Evolutionary conservation across 2,329 filamentous ascomycete species (phyloP).

Genomic region (Botrytis paeoniae): DNA sequence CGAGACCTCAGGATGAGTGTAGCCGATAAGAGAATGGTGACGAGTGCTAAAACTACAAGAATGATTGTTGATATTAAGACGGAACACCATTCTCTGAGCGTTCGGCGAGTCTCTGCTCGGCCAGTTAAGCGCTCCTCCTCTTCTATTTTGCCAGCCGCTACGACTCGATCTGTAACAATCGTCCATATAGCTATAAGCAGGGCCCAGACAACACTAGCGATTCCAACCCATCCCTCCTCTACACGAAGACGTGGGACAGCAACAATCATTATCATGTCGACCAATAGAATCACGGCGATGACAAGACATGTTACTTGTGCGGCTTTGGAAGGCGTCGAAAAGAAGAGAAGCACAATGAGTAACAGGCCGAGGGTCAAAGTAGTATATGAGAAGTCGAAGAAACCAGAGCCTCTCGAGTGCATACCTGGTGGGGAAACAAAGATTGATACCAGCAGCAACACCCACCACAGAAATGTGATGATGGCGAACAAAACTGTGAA

Average conservation of each 20-base stretch:
- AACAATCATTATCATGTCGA: constrained; percentile 77
- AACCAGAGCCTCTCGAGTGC: constrained; percentile 84
- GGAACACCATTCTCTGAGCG: constrained; percentile 77
- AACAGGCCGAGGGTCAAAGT: constrained; percentile 75
- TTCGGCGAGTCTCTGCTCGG: constrained; percentile 78
- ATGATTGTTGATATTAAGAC: constrained; percentile 73
- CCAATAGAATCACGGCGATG: constrained; percentile 62
- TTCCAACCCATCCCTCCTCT: constrained; percentile 91
- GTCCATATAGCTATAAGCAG: constrained; percentile 76
- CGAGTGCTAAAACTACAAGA: constrained; percentile 64
- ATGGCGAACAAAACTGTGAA: constrained; percentile 73
- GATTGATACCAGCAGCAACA: constrained; percentile 78
- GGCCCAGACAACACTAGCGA: constrained; percentile 80
- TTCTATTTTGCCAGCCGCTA: constrained; percentile 87
- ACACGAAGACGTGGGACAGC: constrained; percentile 69
- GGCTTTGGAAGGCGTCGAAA: constrained; percentile 75
- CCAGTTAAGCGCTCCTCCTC: constrained; percentile 93
- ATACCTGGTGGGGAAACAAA: constrained; percentile 90
- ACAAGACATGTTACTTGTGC: constrained; percentile 71
- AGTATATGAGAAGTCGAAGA: constrained; percentile 83
- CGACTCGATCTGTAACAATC: constrained; percentile 73
- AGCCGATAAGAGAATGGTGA: constrained; percentile 71
- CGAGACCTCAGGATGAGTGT: constrained; percentile 77
- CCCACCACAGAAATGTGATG: constrained; percentile 88
- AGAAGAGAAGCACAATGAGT: constrained; percentile 78